These are phyloP conservation scores for Candida nanaspora DNA, from an alignment of 805 yeast genomes.

Conservation along the genomic window DNA sequence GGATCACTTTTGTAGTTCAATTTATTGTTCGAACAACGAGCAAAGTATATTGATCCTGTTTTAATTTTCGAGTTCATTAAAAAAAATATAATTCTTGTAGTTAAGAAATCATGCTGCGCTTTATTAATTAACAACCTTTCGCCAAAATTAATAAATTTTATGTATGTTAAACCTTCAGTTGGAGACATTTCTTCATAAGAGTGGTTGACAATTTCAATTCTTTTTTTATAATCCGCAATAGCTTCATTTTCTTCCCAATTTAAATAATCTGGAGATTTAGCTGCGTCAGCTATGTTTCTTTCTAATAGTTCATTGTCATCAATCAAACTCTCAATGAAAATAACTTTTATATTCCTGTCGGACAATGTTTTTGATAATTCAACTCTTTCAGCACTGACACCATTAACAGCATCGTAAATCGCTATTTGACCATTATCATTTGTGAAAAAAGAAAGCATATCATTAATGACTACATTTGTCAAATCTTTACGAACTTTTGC, in stretches of 20 bases:
- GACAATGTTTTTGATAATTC: slow-evolving; percentile 49
- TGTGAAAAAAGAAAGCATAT: slow-evolving; percentile 63
- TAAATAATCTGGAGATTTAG: slow-evolving; percentile 78
- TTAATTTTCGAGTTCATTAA: slow-evolving; percentile 86
- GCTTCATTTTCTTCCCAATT: slow-evolving; percentile 74
- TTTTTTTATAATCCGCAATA: slow-evolving; percentile 63
- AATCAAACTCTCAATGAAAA: slow-evolving; percentile 84
- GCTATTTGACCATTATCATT: slow-evolving; percentile 88
- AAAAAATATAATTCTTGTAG: slow-evolving; percentile 86
- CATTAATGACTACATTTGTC: slow-evolving; percentile 56
- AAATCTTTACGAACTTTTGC: slow-evolving; percentile 48
- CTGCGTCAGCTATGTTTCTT: slow-evolving; percentile 78
- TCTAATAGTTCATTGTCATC: slow-evolving; percentile 64
- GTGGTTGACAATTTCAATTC: slow-evolving; percentile 62
- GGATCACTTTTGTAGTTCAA: slow-evolving; percentile 70
- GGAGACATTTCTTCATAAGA: slow-evolving; percentile 69
- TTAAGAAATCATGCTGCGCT: slow-evolving; percentile 80
- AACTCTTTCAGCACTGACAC: slow-evolving; percentile 59
- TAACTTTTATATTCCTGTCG: slow-evolving; percentile 57
- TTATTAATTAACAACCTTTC: slow-evolving; percentile 74
- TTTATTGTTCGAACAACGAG: slow-evolving; percentile 63
- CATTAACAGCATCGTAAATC: slow-evolving; percentile 92
- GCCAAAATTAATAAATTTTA: slow-evolving; percentile 88
- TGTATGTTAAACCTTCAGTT: slow-evolving; percentile 50
- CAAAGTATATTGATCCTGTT: slow-evolving; percentile 87